Evolutionary conservation across 768 basidiomycete genomes (phyloP).

Genomic region (Tylopilus intermedius): DNA sequence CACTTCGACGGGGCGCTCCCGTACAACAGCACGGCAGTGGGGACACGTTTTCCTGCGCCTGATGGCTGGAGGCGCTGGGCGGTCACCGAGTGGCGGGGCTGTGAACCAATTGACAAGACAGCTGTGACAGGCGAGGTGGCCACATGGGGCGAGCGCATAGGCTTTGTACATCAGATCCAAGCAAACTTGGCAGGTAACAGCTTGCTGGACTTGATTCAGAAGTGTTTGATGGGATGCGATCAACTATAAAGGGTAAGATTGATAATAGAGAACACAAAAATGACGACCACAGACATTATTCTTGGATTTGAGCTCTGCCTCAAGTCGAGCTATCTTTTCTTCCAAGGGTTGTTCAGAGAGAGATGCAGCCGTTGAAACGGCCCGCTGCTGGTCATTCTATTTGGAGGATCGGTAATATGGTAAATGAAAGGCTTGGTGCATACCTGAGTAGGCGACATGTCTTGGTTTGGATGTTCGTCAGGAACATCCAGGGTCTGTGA

Average conservation of each 20-base stretch:
- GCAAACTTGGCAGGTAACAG: slow-evolving; percentile 75
- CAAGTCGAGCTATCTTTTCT: slow-evolving; percentile 37
- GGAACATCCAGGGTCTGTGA: not conserved
- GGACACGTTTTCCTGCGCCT: slow-evolving; percentile 40
- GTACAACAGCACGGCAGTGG: slow-evolving; percentile 41
- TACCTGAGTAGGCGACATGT: slow-evolving; percentile 15
- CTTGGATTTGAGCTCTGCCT: slow-evolving; percentile 40
- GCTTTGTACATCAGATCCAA: slow-evolving; percentile 70
- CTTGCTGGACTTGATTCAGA: slow-evolving; percentile 52
- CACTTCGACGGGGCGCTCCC: slow-evolving; percentile 42
- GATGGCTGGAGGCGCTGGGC: slow-evolving; percentile 22
- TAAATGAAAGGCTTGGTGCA: not conserved
- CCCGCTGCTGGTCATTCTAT: slow-evolving; percentile 7
- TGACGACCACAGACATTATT: slow-evolving; percentile 30
- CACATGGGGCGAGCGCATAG: slow-evolving; percentile 70
- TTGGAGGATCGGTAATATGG: slow-evolving; percentile 6
- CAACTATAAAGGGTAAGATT: slow-evolving; percentile 31
- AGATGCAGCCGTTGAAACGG: not conserved
- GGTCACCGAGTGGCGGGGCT: slow-evolving; percentile 32
- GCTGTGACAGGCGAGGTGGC: slow-evolving; percentile 64
- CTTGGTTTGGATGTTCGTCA: not conserved
- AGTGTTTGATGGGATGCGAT: slow-evolving; percentile 50
- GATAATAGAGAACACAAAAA: not conserved
- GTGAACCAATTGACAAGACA: slow-evolving; percentile 80
- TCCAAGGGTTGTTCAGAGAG: slow-evolving; percentile 2